Conservation (phyloP, 345 rosid species). For the Citropsis articulata region DNA sequence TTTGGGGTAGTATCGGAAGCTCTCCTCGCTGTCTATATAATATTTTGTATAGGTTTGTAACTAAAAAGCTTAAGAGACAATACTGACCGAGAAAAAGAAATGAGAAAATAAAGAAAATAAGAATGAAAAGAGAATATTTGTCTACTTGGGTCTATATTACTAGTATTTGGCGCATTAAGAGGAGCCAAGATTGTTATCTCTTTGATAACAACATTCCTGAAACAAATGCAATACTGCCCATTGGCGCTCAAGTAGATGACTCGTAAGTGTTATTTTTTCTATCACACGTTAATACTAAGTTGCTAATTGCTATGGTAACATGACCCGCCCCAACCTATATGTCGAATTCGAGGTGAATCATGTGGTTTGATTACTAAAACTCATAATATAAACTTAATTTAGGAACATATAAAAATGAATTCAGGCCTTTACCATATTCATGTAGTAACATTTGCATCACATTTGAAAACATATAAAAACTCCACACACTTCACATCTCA, state of each 20-base stretch:
- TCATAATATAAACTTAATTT: too few relatives aligned
- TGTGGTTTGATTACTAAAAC: too few relatives aligned
- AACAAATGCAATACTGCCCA: neutral
- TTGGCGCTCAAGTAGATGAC: conserved; percentile 5
- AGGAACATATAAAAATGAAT: too few relatives aligned
- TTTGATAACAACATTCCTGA: conserved; percentile 70
- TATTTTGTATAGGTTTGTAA: neutral
- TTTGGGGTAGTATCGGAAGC: conserved; percentile 89
- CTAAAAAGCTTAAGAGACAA: neutral
- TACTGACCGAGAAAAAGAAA: too few relatives aligned
- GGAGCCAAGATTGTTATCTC: conserved; percentile 91
- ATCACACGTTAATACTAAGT: neutral
- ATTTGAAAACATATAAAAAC: too few relatives aligned
- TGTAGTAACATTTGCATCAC: too few relatives aligned
- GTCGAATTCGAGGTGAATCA: too few relatives aligned
- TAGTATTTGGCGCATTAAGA: conserved; percentile 92
- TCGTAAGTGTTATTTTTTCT: neutral
- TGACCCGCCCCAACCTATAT: too few relatives aligned
- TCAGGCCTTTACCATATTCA: too few relatives aligned
- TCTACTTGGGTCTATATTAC: conserved; percentile 90
- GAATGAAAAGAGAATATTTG: neutral
- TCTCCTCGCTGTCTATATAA: conserved; percentile 62
- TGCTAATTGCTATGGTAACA: neutral
- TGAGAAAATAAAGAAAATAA: neutral
- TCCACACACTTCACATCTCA: too few relatives aligned